These are phyloP conservation scores for Aplosporella prunicola DNA, from an alignment of 2,329 filamentous ascomycete genomes.

Conservation along the genomic window DNA sequence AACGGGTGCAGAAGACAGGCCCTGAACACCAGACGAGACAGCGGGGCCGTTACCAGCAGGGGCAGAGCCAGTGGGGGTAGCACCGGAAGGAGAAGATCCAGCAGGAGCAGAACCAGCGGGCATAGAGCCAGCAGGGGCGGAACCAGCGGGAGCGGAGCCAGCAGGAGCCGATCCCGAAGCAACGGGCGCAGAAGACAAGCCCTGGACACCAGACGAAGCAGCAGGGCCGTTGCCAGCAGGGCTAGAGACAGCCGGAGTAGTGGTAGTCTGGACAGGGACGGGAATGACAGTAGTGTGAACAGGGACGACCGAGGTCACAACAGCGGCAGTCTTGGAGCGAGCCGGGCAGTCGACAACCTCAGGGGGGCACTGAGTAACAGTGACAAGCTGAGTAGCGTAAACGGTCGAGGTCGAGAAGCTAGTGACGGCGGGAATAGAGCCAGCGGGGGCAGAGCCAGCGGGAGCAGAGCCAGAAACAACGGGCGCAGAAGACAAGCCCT, in stretches of 20 bases:
- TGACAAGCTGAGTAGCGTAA: constrained; percentile 1
- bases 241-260: too few relatives aligned
- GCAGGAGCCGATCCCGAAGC: neutral
- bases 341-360: constrained; percentile 5
- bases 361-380: constrained; percentile 3
- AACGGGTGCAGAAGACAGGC: neutral
- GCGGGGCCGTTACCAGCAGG: neutral
- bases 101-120: constrained; percentile 26
- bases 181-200: neutral
- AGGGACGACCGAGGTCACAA: neutral
- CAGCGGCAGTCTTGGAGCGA: neutral
- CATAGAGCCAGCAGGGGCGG: constrained; percentile 22
- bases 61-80: neutral
- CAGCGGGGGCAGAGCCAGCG: neutral
- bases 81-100: neutral
- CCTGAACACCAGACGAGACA: too few relatives aligned
- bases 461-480: neutral
- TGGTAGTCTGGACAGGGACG: neutral
- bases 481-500: neutral
- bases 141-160: constrained; percentile 9
- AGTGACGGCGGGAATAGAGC: neutral
- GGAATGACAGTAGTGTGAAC: constrained; percentile 3
- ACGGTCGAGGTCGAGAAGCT: neutral
- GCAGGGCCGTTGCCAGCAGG: too few relatives aligned
- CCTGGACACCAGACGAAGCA: neutral